A percentile compares a stretch with the other conserved stretches of the same genome.
Conservation (phyloP, 371 early-diverging fungal species). For the Mortierella sp. region DNA sequence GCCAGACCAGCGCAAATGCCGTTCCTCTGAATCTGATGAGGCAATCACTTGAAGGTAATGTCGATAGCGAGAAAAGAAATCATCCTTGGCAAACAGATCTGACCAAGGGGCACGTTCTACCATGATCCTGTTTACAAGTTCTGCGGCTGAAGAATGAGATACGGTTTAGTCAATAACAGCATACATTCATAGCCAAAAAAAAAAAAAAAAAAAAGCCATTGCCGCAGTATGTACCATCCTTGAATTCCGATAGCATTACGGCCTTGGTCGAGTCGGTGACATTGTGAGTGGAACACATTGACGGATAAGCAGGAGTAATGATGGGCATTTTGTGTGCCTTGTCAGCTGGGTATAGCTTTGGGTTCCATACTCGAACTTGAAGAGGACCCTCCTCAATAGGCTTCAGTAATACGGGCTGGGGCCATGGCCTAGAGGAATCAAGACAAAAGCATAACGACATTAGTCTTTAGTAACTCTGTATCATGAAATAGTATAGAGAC, state of each 20-base stretch:
- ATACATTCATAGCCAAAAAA: not conserved
- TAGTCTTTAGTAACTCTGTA: not conserved
- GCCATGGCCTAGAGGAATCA: constrained; percentile 82
- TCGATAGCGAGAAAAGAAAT: constrained; percentile 93
- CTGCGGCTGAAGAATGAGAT: constrained; percentile 60
- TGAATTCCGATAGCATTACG: constrained; percentile 91
- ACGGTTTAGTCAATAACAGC: not conserved
- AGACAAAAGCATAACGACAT: not conserved
- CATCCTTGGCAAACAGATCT: constrained; percentile 86
- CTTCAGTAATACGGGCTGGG: constrained; percentile 96
- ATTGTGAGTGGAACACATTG: constrained; percentile 99
- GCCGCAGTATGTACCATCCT: constrained; percentile 61
- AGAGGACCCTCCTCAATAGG: constrained; percentile 94
- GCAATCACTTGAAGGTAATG: constrained; percentile 95
- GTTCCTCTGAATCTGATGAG: constrained; percentile 79
- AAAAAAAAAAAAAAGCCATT: not conserved
- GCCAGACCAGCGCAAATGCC: constrained; percentile 88
- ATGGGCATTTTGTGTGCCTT: constrained; percentile 98
- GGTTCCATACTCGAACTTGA: constrained; percentile 98
- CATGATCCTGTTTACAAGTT: constrained; percentile 81
- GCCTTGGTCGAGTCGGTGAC: constrained; percentile 92
- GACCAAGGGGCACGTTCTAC: constrained; percentile 74
- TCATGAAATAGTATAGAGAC: not conserved
- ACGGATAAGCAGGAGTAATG: constrained; percentile 99
- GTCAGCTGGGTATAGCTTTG: constrained; percentile 91